phyloP scores from a whole-genome alignment of 441 rosid genomes.

The Populus trichocarpa region DNA sequence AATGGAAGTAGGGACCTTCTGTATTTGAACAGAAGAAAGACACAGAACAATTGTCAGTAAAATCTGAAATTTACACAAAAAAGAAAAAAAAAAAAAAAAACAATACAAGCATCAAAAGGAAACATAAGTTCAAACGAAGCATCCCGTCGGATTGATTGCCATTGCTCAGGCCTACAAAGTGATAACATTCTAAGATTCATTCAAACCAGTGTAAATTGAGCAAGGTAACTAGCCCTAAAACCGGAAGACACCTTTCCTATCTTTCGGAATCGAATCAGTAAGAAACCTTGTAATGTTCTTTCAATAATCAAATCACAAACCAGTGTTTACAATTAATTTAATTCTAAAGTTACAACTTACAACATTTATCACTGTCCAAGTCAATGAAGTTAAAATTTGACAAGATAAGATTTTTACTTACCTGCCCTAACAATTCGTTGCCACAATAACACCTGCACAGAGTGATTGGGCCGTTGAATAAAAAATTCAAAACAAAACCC shows the following conservation, averaged over 20 bases:
- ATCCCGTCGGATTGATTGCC: conserved; percentile 3
- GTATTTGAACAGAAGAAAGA: conserved; percentile 21
- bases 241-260: not conserved
- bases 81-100: not conserved
- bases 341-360: not conserved
- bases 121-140: not conserved
- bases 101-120: not conserved
- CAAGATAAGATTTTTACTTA: conserved; percentile 17
- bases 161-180: not conserved
- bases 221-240: not conserved
- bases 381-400: not conserved
- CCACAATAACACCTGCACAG: conserved; percentile 65
- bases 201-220: not conserved
- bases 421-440: conserved; percentile 69
- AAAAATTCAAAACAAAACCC: not conserved
- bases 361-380: not conserved
- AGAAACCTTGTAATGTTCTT: not conserved
- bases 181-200: not conserved
- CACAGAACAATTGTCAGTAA: not conserved
- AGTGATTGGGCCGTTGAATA: not conserved
- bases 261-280: not conserved
- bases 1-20: conserved; percentile 58
- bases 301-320: not conserved
- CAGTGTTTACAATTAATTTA: not conserved
- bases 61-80: not conserved